Evolutionary conservation across 306 rosid genomes (phyloP).

Genomic region (Adenanthera pavonina): DNA sequence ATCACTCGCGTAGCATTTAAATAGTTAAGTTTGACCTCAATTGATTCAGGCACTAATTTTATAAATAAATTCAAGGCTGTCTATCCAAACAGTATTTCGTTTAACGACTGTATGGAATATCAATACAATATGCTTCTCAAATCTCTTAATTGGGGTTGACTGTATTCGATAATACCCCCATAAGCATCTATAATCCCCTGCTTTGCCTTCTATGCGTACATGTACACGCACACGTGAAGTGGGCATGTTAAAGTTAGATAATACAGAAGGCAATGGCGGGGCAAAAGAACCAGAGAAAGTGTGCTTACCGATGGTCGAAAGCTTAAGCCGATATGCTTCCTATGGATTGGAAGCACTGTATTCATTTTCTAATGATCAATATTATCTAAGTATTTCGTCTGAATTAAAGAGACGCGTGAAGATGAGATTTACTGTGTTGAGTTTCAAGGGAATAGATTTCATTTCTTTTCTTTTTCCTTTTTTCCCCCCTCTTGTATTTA

Average conservation of each 20-base stretch:
- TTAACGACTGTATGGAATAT: slow-evolving; percentile 20
- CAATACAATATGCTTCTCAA: background rate
- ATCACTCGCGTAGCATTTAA: slow-evolving; percentile 15
- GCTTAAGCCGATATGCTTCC: background rate
- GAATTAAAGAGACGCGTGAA: too few species aligned
- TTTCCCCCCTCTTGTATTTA: too few species aligned
- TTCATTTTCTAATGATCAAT: too few species aligned
- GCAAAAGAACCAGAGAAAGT: background rate
- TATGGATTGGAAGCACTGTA: too few species aligned
- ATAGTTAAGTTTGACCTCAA: slow-evolving; percentile 17
- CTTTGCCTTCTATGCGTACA: background rate
- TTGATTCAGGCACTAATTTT: slow-evolving; percentile 32
- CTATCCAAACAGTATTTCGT: background rate
- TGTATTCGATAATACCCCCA: background rate
- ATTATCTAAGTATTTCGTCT: too few species aligned
- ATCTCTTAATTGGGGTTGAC: background rate
- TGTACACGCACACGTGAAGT: too few species aligned
- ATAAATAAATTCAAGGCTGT: slow-evolving; percentile 27
- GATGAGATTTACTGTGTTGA: too few species aligned
- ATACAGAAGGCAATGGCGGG: too few species aligned
- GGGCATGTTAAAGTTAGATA: too few species aligned
- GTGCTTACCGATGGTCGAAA: background rate
- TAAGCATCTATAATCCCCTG: background rate
- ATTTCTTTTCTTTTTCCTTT: too few species aligned
- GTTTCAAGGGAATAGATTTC: too few species aligned